Conservation (phyloP, 1,139 yeast genomes). For the Pneumocystis carinii region DNA sequence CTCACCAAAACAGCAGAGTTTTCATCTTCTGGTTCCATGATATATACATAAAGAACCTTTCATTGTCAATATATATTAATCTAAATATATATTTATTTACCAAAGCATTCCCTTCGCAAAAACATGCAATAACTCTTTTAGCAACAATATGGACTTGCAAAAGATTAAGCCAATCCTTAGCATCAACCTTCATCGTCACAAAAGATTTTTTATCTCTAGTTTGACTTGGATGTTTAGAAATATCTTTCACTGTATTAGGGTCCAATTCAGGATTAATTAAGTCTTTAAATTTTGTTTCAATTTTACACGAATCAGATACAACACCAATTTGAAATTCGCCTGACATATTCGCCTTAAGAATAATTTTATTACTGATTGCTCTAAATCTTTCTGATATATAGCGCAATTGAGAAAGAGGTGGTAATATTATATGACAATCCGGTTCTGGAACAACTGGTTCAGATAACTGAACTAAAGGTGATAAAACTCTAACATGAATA, state of each 20-base stretch:
- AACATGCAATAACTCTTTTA: slow-evolving; percentile 23
- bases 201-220: slow-evolving; percentile 12
- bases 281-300: slow-evolving; percentile 20
- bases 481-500: slow-evolving; percentile 11
- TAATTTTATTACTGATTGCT: slow-evolving; percentile 17
- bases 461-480: slow-evolving; percentile 11
- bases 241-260: slow-evolving; percentile 9
- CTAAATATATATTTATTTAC: slow-evolving; percentile 9
- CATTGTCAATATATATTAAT: not conserved
- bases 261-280: slow-evolving; percentile 18
- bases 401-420: slow-evolving; percentile 15
- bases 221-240: slow-evolving; percentile 4
- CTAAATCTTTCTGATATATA: slow-evolving; percentile 19
- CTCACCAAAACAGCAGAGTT: not conserved
- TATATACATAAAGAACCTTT: slow-evolving; percentile 21
- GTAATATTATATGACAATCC: slow-evolving; percentile 17
- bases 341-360: slow-evolving; percentile 17
- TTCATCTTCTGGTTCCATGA: slow-evolving; percentile 19
- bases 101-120: slow-evolving; percentile 21
- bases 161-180: slow-evolving; percentile 25
- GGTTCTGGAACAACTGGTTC: slow-evolving; percentile 21
- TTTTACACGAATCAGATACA: slow-evolving; percentile 18
- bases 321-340: slow-evolving; percentile 20
- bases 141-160: slow-evolving; percentile 20
- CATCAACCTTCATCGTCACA: slow-evolving; percentile 18